Evolutionary conservation across 345 rosid genomes (phyloP).

Genomic region (Tarenaya hassleriana): DNA sequence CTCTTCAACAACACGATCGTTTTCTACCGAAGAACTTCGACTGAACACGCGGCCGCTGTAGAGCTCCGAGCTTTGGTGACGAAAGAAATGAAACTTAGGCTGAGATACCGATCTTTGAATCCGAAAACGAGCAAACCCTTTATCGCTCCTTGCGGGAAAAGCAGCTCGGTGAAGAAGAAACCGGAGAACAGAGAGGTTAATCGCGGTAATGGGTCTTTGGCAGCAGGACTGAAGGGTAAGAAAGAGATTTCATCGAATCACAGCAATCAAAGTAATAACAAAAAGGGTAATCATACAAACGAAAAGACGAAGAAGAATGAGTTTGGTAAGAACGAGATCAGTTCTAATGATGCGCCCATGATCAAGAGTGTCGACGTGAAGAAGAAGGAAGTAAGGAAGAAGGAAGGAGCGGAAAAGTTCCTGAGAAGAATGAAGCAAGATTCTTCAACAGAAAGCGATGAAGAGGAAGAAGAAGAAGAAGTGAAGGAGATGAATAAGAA

Average conservation of each 20-base stretch:
- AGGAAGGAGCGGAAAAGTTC: too few species aligned
- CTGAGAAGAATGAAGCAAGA: too few species aligned
- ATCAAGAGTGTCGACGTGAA: slow-evolving; percentile 11
- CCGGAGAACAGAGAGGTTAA: slow-evolving; percentile 18
- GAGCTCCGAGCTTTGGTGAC: slow-evolving; percentile 35
- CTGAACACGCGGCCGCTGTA: slow-evolving; percentile 34
- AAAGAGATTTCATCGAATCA: slow-evolving; percentile 20
- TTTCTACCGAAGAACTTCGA: slow-evolving; percentile 35
- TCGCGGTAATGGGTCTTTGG: too few species aligned
- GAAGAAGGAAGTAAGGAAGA: too few species aligned
- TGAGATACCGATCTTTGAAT: slow-evolving; percentile 8
- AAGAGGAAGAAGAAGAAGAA: too few species aligned
- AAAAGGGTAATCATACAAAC: slow-evolving; percentile 18
- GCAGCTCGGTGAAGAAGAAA: slow-evolving; percentile 5
- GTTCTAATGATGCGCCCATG: slow-evolving; percentile 40
- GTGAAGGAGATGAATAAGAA: too few species aligned
- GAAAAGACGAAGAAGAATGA: slow-evolving; percentile 27
- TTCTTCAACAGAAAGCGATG: too few species aligned
- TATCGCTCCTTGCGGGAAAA: too few species aligned
- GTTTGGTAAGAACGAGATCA: slow-evolving; percentile 44
- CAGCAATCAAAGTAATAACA: too few species aligned
- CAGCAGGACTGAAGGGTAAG: too few species aligned
- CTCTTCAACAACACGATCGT: slow-evolving; percentile 42
- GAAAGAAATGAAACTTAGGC: slow-evolving; percentile 33
- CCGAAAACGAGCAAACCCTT: too few species aligned